Conservation (phyloP, 208 protist species). For the Trypanosoma vivax region DNA sequence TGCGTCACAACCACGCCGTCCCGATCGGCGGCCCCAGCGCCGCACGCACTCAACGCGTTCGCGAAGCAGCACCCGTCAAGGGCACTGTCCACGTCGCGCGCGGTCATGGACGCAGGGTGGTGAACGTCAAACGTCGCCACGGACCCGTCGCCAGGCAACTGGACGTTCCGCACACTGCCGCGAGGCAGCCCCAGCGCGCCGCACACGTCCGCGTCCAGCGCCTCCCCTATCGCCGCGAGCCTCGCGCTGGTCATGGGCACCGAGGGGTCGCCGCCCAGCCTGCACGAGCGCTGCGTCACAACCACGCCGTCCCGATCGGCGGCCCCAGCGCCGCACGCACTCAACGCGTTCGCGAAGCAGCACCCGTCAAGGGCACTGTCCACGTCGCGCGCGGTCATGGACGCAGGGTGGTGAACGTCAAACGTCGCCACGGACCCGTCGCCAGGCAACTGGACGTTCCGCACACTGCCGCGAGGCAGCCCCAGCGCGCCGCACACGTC, state of each 20-base stretch:
- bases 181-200: slow-evolving; percentile 16
- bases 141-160: slow-evolving; percentile 21
- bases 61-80: background rate
- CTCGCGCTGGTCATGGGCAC: slow-evolving; percentile 19
- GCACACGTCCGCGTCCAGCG: slow-evolving; percentile 31
- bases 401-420: background rate
- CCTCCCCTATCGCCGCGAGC: slow-evolving; percentile 14
- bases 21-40: background rate
- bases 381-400: background rate
- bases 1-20: slow-evolving; percentile 18
- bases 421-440: slow-evolving; percentile 3
- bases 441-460: background rate
- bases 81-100: slow-evolving; percentile 8
- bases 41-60: background rate
- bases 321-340: background rate
- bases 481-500: slow-evolving; percentile 16
- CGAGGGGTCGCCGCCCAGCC: slow-evolving; percentile 39
- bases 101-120: slow-evolving; percentile 11
- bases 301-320: background rate
- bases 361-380: background rate
- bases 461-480: background rate
- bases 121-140: slow-evolving; percentile 19
- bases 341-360: background rate
- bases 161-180: slow-evolving; percentile 13
- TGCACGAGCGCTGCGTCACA: slow-evolving; percentile 32